A percentile compares a stretch with the other conserved stretches of the same genome.
These are phyloP conservation scores for Articulospora tetracladia DNA, from an alignment of 495 filamentous ascomycete genomes.

Conservation along the genomic window DNA sequence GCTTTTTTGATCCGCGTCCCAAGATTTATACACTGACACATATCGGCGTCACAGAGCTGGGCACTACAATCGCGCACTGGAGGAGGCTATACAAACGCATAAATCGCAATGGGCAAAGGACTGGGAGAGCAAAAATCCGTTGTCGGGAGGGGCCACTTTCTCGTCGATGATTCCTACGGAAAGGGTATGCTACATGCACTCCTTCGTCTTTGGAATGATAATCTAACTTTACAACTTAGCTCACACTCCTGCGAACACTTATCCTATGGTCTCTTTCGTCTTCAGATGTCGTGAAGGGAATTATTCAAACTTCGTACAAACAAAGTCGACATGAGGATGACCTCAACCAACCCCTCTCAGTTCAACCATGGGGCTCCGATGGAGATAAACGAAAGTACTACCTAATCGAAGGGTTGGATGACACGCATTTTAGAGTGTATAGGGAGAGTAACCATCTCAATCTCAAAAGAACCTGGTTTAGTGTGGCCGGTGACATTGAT, in stretches of 20 bases:
- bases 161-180: slow-evolving; percentile 71
- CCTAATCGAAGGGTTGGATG: slow-evolving; percentile 90
- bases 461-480: slow-evolving; percentile 84
- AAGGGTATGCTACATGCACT: slow-evolving; percentile 52
- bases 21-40: slow-evolving; percentile 18
- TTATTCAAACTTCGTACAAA: slow-evolving; percentile 88
- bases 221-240: slow-evolving; percentile 41
- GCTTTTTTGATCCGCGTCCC: slow-evolving; percentile 10
- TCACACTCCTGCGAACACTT: slow-evolving; percentile 76
- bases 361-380: slow-evolving; percentile 93
- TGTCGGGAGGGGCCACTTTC: slow-evolving; percentile 75
- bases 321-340: slow-evolving; percentile 86
- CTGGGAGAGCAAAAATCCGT: slow-evolving; percentile 84
- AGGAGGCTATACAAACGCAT: slow-evolving; percentile 87
- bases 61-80: slow-evolving; percentile 87
- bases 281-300: slow-evolving; percentile 75
- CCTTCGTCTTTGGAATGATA: background rate
- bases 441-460: slow-evolving; percentile 83
- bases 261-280: slow-evolving; percentile 87
- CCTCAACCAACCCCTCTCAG: slow-evolving; percentile 85
- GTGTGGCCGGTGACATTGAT: slow-evolving; percentile 83
- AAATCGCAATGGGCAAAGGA: slow-evolving; percentile 82
- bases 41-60: slow-evolving; percentile 51
- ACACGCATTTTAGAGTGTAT: slow-evolving; percentile 92
- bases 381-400: slow-evolving; percentile 89